Evolutionary conservation across 2,329 filamentous ascomycete genomes (phyloP).

Genomic region (Paecilomyces sp.): DNA sequence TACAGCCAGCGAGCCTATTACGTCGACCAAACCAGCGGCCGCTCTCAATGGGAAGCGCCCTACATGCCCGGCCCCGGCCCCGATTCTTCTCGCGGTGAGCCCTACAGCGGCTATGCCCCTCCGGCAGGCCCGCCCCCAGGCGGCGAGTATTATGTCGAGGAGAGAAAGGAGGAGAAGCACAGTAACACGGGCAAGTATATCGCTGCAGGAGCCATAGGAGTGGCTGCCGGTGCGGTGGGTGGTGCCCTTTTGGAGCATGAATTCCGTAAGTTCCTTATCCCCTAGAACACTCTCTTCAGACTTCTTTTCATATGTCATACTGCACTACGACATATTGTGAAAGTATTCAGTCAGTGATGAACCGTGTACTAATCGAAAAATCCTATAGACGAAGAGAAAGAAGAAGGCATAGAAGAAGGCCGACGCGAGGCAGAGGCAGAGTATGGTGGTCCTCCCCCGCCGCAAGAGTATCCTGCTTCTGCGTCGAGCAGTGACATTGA

Average conservation of each 20-base stretch:
- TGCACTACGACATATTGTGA: neutral
- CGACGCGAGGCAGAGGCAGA: no score
- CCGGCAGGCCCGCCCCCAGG: conserved; percentile 8
- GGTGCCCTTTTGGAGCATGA: conserved; percentile 53
- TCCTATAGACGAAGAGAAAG: neutral
- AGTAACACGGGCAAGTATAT: conserved; percentile 47
- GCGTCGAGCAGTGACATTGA: neutral
- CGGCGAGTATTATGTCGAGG: conserved; percentile 9
- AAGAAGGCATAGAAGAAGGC: neutral
- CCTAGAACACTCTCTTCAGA: neutral
- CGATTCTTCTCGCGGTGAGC: conserved; percentile 16
- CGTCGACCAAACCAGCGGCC: conserved; percentile 54
- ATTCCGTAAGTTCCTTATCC: conserved; percentile 40
- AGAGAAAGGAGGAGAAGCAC: conserved; percentile 33
- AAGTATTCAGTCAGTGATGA: no score
- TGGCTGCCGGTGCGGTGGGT: conserved; percentile 50
- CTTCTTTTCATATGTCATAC: neutral
- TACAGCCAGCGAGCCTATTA: conserved; percentile 58
- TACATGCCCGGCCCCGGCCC: conserved; percentile 13
- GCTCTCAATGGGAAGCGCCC: conserved; percentile 59
- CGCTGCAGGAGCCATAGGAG: conserved; percentile 50
- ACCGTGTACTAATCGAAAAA: no score
- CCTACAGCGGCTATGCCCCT: conserved; percentile 8
- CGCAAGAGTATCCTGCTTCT: neutral
- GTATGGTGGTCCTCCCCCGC: neutral